Evolutionary conservation across 2,329 filamentous ascomycete species (phyloP), one percentile per base, ranked within the genome.

Genomic region (Trichophyton schoenleinii): DNA sequence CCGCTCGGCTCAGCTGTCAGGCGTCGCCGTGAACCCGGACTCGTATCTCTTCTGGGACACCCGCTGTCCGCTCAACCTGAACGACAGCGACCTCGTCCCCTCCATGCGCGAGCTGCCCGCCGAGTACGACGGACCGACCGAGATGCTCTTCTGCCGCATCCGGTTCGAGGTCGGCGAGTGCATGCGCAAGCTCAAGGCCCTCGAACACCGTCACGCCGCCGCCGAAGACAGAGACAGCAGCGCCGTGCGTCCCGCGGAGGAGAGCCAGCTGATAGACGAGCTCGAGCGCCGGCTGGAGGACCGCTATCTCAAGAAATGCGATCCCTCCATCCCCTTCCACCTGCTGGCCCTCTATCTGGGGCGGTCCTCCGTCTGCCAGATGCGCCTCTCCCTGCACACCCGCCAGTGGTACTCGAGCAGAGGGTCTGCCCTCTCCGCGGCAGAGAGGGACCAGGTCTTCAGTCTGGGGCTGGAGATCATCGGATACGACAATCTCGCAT

Each of bases 61-160:
- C 4, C 68, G 69, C 46, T 66, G 73, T 57, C 77, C 77, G 3
- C 65, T 73, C 8, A 79, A 79, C 63, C 68, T 77, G 61, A 71
- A 77, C 57, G 77, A 79, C 64, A 70, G 67, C 9, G 75, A 77
- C 48, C 67, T 79, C 31, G 61, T 70, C 15, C 74, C 77, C 2
- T 70, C 73, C 1, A 77, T 74, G 63, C 74, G 68, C 3, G 74
- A 75, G 41, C 62, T 68, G n/a, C 78, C 80, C 0, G 64, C 65
- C 8, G 68, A 75, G 9, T 73, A 74, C 11, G 68, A 74, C 52
- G 78, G 78, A 0, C 72, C 75, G 11, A 80, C 80, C 0, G 80
- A 82, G 63, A 75, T 73, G 63, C 77, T 79, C 3, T 73, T 73
- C 61, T 70, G 67, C 60, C 65, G 73, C 34, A 74, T 81, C 42